Conservation (phyloP, 257 asterid species). For the Plectranthus barbatus region DNA sequence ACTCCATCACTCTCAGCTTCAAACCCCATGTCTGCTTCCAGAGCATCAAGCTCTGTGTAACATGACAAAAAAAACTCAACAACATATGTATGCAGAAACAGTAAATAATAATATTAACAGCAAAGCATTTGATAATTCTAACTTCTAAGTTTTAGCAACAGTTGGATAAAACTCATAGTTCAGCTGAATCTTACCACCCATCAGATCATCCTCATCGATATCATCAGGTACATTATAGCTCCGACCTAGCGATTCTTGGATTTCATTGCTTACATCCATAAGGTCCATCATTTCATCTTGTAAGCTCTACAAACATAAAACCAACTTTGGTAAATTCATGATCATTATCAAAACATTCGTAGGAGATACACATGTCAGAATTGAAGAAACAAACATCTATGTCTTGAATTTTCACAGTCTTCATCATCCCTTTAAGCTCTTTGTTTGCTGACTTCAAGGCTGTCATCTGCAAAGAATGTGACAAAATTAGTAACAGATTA, state of each 20-base stretch:
- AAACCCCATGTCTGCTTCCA: constrained; percentile 96
- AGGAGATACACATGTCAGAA: constrained; percentile 5
- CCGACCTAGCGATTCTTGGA: constrained; percentile 95
- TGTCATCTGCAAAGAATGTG: constrained; percentile 60
- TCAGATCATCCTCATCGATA: constrained; percentile 89
- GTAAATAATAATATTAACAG: background rate
- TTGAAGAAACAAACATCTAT: constrained; percentile 63
- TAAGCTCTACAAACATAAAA: constrained; percentile 45
- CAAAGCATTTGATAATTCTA: too few species aligned
- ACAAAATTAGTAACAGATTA: constrained; percentile 3
- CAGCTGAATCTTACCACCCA: constrained; percentile 66
- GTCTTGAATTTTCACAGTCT: constrained; percentile 96
- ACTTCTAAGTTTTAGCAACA: too few species aligned
- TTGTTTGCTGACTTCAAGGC: constrained; percentile 93
- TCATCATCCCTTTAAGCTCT: constrained; percentile 98
- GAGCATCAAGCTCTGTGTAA: constrained; percentile 87
- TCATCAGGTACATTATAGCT: constrained; percentile 95
- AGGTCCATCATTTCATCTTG: constrained; percentile 99
- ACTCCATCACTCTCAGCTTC: constrained; percentile 85
- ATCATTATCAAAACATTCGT: constrained; percentile 3
- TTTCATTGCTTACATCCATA: constrained; percentile 96
- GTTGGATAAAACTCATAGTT: background rate
- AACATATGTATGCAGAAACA: background rate
- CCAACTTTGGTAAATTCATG: background rate
- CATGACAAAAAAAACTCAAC: background rate